Evolutionary conservation across 129 eudicot genomes (phyloP).

Genomic region (Helichrysum umbraculigerum): DNA sequence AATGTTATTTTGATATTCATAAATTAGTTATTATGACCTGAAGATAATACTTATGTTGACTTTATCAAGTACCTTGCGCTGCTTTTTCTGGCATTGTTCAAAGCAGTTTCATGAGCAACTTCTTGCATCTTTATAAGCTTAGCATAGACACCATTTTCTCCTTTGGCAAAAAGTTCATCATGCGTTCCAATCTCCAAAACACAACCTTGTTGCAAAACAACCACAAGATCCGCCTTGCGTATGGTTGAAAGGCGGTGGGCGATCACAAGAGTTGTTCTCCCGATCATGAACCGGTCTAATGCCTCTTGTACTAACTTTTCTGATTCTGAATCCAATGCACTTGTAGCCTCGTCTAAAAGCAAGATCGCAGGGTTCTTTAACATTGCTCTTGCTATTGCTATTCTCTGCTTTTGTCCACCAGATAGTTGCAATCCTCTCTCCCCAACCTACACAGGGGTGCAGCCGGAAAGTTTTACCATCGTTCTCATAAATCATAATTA

Average conservation of each 20-base stretch:
- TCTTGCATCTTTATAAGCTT: constrained; percentile 92
- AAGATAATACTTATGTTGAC: neutral
- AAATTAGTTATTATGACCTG: neutral
- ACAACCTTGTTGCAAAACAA: constrained; percentile 88
- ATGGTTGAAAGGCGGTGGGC: constrained; percentile 99
- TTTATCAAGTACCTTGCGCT: constrained; percentile 71
- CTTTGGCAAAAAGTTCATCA: constrained; percentile 81
- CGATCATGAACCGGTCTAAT: constrained; percentile 90
- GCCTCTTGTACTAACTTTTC: constrained; percentile 98
- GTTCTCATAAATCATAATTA: neutral
- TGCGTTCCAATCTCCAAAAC: constrained; percentile 88
- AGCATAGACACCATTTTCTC: constrained; percentile 87
- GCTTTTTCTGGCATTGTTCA: constrained; percentile 83
- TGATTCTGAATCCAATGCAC: constrained; percentile 95
- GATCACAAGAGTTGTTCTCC: constrained; percentile 90
- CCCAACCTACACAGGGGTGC: constrained; percentile 60
- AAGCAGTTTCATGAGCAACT: constrained; percentile 83
- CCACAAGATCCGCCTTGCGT: constrained; percentile 92
- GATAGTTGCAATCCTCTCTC: constrained; percentile 96
- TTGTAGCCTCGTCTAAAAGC: constrained; percentile 95
- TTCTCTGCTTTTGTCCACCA: constrained; percentile 97
- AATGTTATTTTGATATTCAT: neutral
- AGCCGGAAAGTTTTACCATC: neutral
- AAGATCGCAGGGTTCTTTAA: constrained; percentile 89
- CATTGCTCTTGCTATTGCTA: constrained; percentile 97